Evolutionary conservation across 169 alveolate species (phyloP).

Genomic region (Plasmodium sp.): DNA sequence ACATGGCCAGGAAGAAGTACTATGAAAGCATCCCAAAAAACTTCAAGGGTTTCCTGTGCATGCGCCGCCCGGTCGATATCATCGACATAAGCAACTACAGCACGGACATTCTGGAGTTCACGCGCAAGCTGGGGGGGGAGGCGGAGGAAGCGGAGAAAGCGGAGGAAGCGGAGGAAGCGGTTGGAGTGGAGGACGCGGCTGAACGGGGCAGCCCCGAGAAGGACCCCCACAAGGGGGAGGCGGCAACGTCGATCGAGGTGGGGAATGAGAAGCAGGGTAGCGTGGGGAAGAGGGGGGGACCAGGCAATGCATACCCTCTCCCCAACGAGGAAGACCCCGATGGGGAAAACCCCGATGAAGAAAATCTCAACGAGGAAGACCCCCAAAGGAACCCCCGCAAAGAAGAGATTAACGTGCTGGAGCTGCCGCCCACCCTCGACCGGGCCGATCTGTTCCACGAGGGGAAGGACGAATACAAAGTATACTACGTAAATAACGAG

Average conservation of each 20-base stretch:
- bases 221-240: not conserved
- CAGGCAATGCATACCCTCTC: not conserved
- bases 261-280: not conserved
- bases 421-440: conserved; percentile 7
- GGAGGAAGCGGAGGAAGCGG: not conserved
- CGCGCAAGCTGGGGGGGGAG: not conserved
- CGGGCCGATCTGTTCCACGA: conserved; percentile 12
- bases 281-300: not conserved
- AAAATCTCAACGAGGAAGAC: not conserved
- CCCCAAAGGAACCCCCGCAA: not conserved
- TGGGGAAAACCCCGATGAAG: not conserved
- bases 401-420: conserved; percentile 51
- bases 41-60: conserved; percentile 66
- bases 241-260: no score
- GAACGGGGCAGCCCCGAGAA: not conserved
- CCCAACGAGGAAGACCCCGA: not conserved
- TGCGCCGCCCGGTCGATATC: conserved; percentile 71
- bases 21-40: conserved; percentile 47
- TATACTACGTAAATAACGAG: conserved; percentile 60
- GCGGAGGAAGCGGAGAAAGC: not conserved
- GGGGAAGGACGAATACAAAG: conserved; percentile 72
- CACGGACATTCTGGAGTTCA: conserved; percentile 25
- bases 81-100: conserved; percentile 53
- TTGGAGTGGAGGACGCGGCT: not conserved
- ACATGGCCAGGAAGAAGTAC: conserved; percentile 62